Base-by-base conservation (phyloP, 148 eudicot species). In the Euryodendron excelsum region DNA sequence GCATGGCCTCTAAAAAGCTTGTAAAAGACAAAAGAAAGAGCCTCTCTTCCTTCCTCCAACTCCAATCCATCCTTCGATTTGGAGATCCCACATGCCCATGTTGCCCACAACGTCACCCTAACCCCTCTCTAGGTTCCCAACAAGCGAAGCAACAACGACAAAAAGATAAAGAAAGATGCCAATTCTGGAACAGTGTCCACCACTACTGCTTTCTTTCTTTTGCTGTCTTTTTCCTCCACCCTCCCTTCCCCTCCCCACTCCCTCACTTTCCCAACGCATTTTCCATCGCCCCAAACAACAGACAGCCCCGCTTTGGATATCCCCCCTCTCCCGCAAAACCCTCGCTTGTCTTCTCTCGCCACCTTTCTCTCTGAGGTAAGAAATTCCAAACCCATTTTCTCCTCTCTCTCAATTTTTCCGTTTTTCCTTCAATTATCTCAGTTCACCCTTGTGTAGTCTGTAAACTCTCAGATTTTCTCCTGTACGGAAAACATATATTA, bases 211-310 rank as follows among this genome's bases (percentile, higher is more conserved):
- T n/a, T 33, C 13, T 14, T 64, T 20, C 25, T 23, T 7, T 47
- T 14, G 31, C 44, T 48, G 79, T 76, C 71, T 48, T 63, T 76
- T 76, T 76, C 58, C 45, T 63, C 36, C 55, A 10, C 3, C 52
- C 2, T 41, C 45, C 9, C 47, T 20, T 18, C 25, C 3, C 4
- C 47, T 2, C 59, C 0, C n/a, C n/a, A n/a, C n/a, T 41, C 53
- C 44, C 44, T 30, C 45, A 72, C 75, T 76, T 76, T 50, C 71
- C 79, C 59, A 75, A 7, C 37, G 3, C 53, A 41, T 41, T 39
- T 78, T 69, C 74, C 52, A 25, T 60, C 80, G 3, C 34, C 48
- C 53, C 65, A 28, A 39, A 59, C 67, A 17, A 52, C 73, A 23
- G 8, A 27, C 79, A 18, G 4, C 47, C 59, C 62, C 30, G 4